Evolutionary conservation across 164 flowering plant species (phyloP).

Genomic region (Taxillus chinensis): DNA sequence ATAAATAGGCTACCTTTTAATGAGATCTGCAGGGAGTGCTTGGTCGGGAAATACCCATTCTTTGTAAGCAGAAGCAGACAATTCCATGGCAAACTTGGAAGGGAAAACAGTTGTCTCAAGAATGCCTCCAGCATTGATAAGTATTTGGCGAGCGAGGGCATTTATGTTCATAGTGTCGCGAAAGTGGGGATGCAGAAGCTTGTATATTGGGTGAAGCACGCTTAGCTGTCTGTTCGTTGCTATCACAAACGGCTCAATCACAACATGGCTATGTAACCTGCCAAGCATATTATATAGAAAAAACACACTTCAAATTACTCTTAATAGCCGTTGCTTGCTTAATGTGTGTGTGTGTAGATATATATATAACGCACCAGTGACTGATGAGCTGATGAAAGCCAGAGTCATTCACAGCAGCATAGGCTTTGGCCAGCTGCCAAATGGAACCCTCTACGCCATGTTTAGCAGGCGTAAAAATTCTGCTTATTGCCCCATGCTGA

Average conservation of each 20-base stretch:
- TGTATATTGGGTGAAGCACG: conserved; percentile 41
- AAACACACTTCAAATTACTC: no score
- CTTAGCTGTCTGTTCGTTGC: conserved; percentile 48
- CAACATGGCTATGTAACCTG: conserved; percentile 48
- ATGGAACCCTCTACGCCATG: conserved; percentile 36
- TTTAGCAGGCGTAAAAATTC: conserved; percentile 37
- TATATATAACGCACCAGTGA: conserved; percentile 26
- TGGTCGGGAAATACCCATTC: conserved; percentile 43
- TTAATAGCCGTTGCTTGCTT: no score
- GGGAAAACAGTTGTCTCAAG: conserved; percentile 36
- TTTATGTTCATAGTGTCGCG: conserved; percentile 46
- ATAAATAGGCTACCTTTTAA: conserved; percentile 29
- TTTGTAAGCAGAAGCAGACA: conserved; percentile 32
- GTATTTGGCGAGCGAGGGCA: conserved; percentile 30
- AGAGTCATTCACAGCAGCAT: conserved; percentile 35
- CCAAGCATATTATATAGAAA: background rate
- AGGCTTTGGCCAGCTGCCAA: conserved; percentile 65
- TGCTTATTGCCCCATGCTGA: conserved; percentile 30
- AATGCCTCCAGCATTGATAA: conserved; percentile 37
- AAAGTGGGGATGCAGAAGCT: conserved; percentile 47
- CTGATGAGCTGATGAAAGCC: conserved; percentile 45
- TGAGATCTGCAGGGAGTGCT: conserved; percentile 49
- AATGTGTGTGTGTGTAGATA: background rate
- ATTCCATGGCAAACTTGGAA: conserved; percentile 33
- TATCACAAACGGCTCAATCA: conserved; percentile 43